Evolutionary conservation across 768 basidiomycete species (phyloP).

Genomic region (Trichaptum fuscoviolaceum): DNA sequence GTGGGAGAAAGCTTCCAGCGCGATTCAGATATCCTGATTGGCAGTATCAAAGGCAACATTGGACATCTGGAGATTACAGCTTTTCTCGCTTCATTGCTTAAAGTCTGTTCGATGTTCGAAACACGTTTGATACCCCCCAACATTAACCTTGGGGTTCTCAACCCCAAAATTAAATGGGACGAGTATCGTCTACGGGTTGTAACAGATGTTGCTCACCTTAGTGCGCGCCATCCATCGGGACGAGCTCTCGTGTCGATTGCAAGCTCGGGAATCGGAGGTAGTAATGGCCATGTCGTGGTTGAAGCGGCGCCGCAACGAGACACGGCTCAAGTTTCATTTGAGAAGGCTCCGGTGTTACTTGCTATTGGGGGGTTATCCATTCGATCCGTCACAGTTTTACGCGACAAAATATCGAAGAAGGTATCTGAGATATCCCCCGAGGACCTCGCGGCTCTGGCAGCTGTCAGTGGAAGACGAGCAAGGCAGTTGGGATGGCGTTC

Average conservation of each 20-base stretch:
- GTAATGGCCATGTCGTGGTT: not conserved
- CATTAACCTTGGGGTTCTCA: conserved; percentile 29
- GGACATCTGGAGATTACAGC: conserved; percentile 40
- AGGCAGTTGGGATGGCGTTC: not conserved
- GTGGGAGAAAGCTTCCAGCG: conserved; percentile 29
- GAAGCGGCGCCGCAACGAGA: not conserved
- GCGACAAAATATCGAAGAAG: not conserved
- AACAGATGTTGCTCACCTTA: not conserved
- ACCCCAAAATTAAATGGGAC: conserved; percentile 35
- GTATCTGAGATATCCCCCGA: not conserved
- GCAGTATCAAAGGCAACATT: conserved; percentile 43
- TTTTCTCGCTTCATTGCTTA: conserved; percentile 40
- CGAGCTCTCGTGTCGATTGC: not conserved
- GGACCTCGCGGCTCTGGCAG: not conserved
- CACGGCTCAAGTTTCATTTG: not conserved
- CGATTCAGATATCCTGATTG: conserved; percentile 30
- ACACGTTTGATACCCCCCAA: conserved; percentile 34
- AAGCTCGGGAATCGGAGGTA: not conserved
- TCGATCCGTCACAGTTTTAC: not conserved
- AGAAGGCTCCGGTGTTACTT: not conserved
- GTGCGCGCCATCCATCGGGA: not conserved
- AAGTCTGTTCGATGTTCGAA: conserved; percentile 36
- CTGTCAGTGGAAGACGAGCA: not conserved
- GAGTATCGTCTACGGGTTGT: not conserved
- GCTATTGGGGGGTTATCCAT: not conserved